Percentiles rank a stretch among this genome's conserved stretches.
These are phyloP conservation scores for Thielaviopsis ethacetica DNA, from an alignment of 2,329 filamentous ascomycete species.

Conservation along the genomic window DNA sequence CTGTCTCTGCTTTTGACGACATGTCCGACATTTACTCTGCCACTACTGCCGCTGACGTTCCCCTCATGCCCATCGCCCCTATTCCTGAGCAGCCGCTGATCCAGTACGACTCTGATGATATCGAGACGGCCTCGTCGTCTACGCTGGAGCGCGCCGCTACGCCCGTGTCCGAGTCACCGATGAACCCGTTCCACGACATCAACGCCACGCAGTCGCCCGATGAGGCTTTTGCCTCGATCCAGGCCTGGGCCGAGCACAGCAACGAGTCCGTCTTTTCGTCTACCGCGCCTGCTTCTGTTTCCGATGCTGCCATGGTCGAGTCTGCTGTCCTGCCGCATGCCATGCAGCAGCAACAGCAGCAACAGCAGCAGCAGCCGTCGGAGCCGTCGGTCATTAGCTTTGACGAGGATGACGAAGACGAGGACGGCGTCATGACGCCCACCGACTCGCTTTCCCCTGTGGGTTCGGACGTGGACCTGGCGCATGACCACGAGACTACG, in stretches of 20 bases:
- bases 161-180: conserved; percentile 6
- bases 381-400: conserved; percentile 36
- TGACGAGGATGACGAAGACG: conserved; percentile 30
- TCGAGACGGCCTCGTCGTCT: conserved; percentile 2
- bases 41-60: conserved; percentile 18
- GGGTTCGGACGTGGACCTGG: conserved; percentile 5
- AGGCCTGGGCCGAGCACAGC: conserved; percentile 45
- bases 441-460: conserved; percentile 7
- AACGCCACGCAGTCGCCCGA: conserved; percentile 15
- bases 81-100: not conserved
- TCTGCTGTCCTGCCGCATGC: too few relatives aligned
- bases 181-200: conserved; percentile 8
- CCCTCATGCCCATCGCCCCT: not conserved
- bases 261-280: conserved; percentile 43
- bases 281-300: conserved; percentile 18
- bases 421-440: conserved; percentile 22
- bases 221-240: conserved; percentile 42
- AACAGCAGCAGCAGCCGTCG: conserved; percentile 17
- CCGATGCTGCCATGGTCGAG: conserved; percentile 20
- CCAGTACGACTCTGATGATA: not conserved
- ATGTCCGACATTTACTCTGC: conserved; percentile 41
- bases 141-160: conserved; percentile 1
- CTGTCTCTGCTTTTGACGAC: conserved; percentile 27
- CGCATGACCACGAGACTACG: conserved; percentile 30
- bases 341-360: too few relatives aligned